Percentiles rank a stretch among this genome's conserved stretches.
Conservation (phyloP, 2,329 filamentous ascomycete genomes). For the Monosporascus ibericus region DNA sequence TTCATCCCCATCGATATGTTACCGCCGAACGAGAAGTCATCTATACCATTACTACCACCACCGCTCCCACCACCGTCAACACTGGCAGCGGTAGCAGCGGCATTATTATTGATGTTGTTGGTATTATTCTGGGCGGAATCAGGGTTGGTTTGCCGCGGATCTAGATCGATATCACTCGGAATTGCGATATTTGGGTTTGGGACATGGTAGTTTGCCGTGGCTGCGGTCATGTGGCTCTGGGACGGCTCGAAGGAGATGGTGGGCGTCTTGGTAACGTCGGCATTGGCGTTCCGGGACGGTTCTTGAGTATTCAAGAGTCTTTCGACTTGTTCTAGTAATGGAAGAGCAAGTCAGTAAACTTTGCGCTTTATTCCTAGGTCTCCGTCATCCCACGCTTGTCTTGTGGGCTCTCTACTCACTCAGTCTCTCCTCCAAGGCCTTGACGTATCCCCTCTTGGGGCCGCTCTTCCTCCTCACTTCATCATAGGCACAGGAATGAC, state of each 20-base stretch:
- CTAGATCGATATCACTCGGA: constrained; percentile 40
- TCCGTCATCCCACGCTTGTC: not conserved
- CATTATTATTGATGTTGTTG: not conserved
- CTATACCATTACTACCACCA: constrained; percentile 25
- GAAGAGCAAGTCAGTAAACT: constrained; percentile 9
- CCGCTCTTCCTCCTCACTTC: constrained; percentile 92
- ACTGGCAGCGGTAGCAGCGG: not conserved
- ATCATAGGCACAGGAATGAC: constrained; percentile 84
- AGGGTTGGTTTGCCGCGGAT: constrained; percentile 49
- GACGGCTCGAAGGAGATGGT: constrained; percentile 25
- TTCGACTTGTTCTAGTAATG: constrained; percentile 75
- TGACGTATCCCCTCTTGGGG: constrained; percentile 90
- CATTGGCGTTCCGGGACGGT: constrained; percentile 27
- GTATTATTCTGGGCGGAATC: constrained; percentile 41
- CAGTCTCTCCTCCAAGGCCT: constrained; percentile 84
- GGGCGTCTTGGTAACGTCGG: constrained; percentile 31
- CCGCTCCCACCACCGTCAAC: constrained; percentile 16
- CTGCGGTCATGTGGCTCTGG: constrained; percentile 26
- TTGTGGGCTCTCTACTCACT: constrained; percentile 51
- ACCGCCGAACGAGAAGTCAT: constrained; percentile 53
- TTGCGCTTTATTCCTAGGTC: constrained; percentile 1
- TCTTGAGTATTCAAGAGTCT: constrained; percentile 81
- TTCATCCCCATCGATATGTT: constrained; percentile 45
- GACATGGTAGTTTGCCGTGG: constrained; percentile 34
- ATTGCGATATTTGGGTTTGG: constrained; percentile 42